Percentiles rank a stretch among this genome's conserved stretches.
phyloP scores from a whole-genome alignment of 192 early-diverging fungal genomes.

The Mortierella antarctica region DNA sequence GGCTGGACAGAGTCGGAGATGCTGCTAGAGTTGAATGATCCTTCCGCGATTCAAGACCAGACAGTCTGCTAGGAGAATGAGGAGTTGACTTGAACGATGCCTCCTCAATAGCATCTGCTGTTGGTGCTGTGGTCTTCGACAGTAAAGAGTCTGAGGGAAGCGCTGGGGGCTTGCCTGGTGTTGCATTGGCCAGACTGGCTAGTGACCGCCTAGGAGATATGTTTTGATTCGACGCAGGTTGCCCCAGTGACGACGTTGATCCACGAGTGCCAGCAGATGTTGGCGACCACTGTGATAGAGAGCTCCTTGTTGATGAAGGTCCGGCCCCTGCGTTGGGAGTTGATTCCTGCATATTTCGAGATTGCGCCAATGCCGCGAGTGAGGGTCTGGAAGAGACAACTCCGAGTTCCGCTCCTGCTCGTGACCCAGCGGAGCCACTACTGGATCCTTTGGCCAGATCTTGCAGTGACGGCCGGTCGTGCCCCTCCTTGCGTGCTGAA shows the following conservation, averaged over 20 bases:
- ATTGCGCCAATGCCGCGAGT: no score
- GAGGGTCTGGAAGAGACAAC: no score
- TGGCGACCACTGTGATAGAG: background rate
- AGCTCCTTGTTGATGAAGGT: background rate
- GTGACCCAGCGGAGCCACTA: background rate
- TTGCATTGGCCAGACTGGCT: conserved; percentile 5
- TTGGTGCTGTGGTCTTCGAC: no score
- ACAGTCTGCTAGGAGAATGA: no score
- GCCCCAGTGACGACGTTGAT: conserved; percentile 13
- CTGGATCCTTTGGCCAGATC: conserved; percentile 8
- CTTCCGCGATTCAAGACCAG: no score
- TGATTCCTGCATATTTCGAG: no score
- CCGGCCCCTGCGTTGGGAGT: background rate
- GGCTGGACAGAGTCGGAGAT: conserved; percentile 3
- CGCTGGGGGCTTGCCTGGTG: background rate
- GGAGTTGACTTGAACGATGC: no score
- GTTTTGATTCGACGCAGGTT: background rate
- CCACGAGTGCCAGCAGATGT: no score
- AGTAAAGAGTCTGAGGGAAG: background rate
- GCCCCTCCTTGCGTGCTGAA: background rate
- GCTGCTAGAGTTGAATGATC: background rate
- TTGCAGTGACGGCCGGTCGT: conserved; percentile 2
- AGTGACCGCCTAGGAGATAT: conserved; percentile 6
- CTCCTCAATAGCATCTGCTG: no score
- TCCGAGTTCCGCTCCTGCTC: background rate